These are phyloP conservation scores for Leccinum broughii DNA, from an alignment of 768 basidiomycete genomes.

Conservation along the genomic window DNA sequence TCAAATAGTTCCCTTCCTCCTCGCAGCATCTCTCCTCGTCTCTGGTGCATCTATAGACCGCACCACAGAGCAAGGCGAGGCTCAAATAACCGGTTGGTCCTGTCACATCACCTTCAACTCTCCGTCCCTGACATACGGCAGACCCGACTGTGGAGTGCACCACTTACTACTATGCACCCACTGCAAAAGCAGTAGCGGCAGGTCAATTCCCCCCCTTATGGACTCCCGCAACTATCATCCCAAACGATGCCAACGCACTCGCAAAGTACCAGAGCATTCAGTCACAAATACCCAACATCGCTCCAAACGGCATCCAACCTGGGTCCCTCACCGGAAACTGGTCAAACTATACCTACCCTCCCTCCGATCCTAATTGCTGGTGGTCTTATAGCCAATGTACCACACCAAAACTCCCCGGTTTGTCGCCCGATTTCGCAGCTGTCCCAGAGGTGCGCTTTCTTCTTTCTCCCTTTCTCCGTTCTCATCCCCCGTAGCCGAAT, in stretches of 20 bases:
- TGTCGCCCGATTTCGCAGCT: constrained; percentile 44
- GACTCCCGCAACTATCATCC: constrained; percentile 44
- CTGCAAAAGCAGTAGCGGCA: constrained; percentile 30
- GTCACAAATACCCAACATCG: constrained; percentile 47
- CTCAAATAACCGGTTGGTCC: constrained; percentile 37
- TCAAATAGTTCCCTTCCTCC: not conserved
- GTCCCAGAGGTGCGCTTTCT: constrained; percentile 46
- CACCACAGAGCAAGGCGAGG: constrained; percentile 37
- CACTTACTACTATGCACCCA: constrained; percentile 42
- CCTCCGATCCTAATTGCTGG: constrained; percentile 52
- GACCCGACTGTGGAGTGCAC: constrained; percentile 42
- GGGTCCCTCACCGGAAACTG: constrained; percentile 31
- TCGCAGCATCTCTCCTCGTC: constrained; percentile 9
- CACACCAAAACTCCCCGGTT: constrained; percentile 45
- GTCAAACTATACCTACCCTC: constrained; percentile 35
- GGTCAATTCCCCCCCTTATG: constrained; percentile 46
- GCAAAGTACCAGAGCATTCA: constrained; percentile 46
- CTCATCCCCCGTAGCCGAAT: constrained; percentile 36
- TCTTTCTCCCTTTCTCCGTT: too few relatives aligned
- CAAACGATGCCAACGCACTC: constrained; percentile 43
- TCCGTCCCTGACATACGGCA: constrained; percentile 8
- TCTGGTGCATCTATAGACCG: constrained; percentile 24
- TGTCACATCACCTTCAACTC: not conserved
- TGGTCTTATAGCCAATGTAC: constrained; percentile 42
- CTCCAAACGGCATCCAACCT: constrained; percentile 36